phyloP scores from a whole-genome alignment of 2,329 filamentous ascomycete genomes.

The Diaporthe helianthi region DNA sequence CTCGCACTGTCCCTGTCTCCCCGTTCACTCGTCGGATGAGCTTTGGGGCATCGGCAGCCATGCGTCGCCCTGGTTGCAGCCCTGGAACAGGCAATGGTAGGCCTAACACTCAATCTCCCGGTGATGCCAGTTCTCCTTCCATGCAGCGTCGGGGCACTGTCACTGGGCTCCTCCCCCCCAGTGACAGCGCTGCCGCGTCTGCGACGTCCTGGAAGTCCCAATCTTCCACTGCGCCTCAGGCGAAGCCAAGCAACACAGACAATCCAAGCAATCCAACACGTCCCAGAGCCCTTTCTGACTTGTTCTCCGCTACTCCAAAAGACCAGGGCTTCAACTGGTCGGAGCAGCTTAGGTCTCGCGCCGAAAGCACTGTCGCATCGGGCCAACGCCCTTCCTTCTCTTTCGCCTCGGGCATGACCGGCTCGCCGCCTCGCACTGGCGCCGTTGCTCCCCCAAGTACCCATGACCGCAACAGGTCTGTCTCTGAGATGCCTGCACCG shows the following conservation, averaged over 20 bases:
- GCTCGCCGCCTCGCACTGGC: constrained; percentile 51
- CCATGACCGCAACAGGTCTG: constrained; percentile 74
- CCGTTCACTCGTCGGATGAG: constrained; percentile 87
- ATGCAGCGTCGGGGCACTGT: constrained; percentile 40
- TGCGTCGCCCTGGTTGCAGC: constrained; percentile 67
- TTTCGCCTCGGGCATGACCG: constrained; percentile 54
- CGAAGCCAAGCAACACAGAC: constrained; percentile 61
- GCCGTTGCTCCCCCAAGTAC: constrained; percentile 40
- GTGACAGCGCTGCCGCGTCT: constrained; percentile 44
- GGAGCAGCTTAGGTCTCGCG: constrained; percentile 90
- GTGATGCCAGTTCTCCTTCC: constrained; percentile 42
- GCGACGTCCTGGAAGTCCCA: constrained; percentile 41
- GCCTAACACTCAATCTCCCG: constrained; percentile 49
- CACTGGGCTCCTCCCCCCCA: constrained; percentile 41
- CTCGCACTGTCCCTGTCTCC: constrained; percentile 68
- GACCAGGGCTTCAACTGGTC: constrained; percentile 97
- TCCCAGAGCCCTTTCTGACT: constrained; percentile 71
- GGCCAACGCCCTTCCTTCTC: constrained; percentile 65
- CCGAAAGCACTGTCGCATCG: constrained; percentile 75
- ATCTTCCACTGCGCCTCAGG: constrained; percentile 29
- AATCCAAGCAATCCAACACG: constrained; percentile 67
- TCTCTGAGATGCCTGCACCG: constrained; percentile 68
- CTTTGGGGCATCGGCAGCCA: constrained; percentile 78
- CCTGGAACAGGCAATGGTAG: constrained; percentile 67
- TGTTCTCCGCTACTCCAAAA: constrained; percentile 64